Evolutionary conservation across 2,329 filamentous ascomycete genomes (phyloP), one percentile per base, ranked within the genome.

Genomic region (Albifimbria verrucaria): DNA sequence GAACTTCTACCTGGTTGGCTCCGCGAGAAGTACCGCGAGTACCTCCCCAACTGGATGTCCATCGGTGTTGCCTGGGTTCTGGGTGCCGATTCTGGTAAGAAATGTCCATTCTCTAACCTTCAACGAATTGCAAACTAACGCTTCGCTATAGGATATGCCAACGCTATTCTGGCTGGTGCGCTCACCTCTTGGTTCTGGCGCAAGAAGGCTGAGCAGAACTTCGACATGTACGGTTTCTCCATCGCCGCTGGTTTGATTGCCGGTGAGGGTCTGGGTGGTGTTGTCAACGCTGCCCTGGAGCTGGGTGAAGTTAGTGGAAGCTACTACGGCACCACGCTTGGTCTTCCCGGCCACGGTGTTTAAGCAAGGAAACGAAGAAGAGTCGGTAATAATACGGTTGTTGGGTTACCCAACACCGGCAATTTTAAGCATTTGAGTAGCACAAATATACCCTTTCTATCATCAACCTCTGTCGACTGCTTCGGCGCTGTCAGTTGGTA

Each of bases 21-120:
- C 67, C 75, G 75, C 41, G 77, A 77, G 58, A 82, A 82, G 71
- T 78, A 82, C 65, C 71, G 78, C 49, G 64, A 71, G n/a, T 85
- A 77, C 64, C 75, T 84, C 53, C 82, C 82, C 54, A 86, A 85
- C 72, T 83, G 82, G 77, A 84, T 84, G 79, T 77, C 77, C 41
- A 72, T 86, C 15, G 80, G 79, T 50, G 74, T 86, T 24, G 80
- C 81, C 2, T 85, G 84, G 67, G 77, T 84, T 6, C 64, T 86
- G 2, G 79, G 81, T 0, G 74, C 77, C 18, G 82, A 82, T 4
- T 64, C 58, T 22, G 73, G 76, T 21, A 84, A 83, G 60, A 75
- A 51, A 4, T 39, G 28, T 43, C 21, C 2, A 7, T 10, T 41
- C 21, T 41, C 23, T n/a, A n/a, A n/a, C 48, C 28, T 7, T 41